Evolutionary conservation across 306 rosid species (phyloP).

Genomic region (Mucuna pruriens): DNA sequence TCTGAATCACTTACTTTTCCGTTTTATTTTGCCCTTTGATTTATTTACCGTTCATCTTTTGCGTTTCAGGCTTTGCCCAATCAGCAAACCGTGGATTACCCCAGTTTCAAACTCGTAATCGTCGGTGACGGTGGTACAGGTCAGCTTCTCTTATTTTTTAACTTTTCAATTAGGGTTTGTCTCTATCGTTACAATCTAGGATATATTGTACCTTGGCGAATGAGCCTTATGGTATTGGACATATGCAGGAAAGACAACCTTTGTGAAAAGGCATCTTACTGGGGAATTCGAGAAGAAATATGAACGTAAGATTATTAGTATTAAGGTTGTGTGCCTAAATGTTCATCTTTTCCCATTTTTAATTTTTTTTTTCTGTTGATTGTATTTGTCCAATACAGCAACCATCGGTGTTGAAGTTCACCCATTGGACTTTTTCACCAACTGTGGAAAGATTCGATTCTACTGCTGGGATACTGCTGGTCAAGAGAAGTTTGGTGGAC

Average conservation of each 20-base stretch:
- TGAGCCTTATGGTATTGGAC: background rate
- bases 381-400: conserved; percentile 43
- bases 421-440: conserved; percentile 74
- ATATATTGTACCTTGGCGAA: background rate
- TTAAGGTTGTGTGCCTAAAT: background rate
- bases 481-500: conserved; percentile 77
- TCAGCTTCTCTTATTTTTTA: background rate
- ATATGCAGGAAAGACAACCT: conserved; percentile 72
- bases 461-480: conserved; percentile 88
- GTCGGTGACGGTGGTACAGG: conserved; percentile 94
- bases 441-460: conserved; percentile 73
- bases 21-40: background rate
- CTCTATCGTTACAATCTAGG: background rate
- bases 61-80: conserved; percentile 66
- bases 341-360: background rate
- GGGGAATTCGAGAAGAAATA: conserved; percentile 82
- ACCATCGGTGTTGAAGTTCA: conserved; percentile 83
- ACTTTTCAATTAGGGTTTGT: background rate
- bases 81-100: conserved; percentile 85
- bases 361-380: background rate
- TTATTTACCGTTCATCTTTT: background rate
- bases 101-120: conserved; percentile 83
- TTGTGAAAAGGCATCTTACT: conserved; percentile 77
- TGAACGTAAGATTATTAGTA: conserved; percentile 56
- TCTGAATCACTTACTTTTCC: background rate